Conservation (phyloP, 805 yeast species). For the Candida alai region DNA sequence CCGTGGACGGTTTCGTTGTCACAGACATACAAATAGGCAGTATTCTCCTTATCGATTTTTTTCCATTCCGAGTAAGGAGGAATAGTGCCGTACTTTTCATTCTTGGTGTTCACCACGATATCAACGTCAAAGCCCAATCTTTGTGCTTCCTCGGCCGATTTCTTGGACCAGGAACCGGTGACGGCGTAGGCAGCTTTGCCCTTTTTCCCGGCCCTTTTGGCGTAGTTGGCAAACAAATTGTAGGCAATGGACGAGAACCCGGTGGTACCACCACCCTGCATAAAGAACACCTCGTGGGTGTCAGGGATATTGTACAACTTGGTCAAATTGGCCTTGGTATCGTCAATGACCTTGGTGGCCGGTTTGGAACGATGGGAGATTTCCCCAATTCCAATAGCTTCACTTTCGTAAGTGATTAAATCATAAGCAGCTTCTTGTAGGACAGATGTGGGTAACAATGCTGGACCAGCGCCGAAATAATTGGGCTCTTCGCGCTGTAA, state of each 20-base stretch:
- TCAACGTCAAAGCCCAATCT: constrained; percentile 78
- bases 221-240: constrained; percentile 73
- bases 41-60: constrained; percentile 48
- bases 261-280: constrained; percentile 98
- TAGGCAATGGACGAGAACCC: constrained; percentile 89
- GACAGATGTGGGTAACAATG: constrained; percentile 78
- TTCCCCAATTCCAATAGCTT: constrained; percentile 90
- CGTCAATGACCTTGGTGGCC: constrained; percentile 73
- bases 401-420: constrained; percentile 62
- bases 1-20: constrained; percentile 98
- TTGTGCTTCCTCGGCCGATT: constrained; percentile 80
- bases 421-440: constrained; percentile 86
- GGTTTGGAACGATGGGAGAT: constrained; percentile 91
- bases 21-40: constrained; percentile 85
- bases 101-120: constrained; percentile 62
- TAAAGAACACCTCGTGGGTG: constrained; percentile 87
- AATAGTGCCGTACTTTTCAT: constrained; percentile 57
- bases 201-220: constrained; percentile 64
- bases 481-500: constrained; percentile 66
- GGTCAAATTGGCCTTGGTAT: constrained; percentile 63
- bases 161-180: constrained; percentile 93
- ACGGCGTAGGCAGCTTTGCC: constrained; percentile 85
- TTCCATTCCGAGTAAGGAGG: constrained; percentile 69
- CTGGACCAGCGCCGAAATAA: constrained; percentile 99
- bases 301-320: constrained; percentile 76